phyloP scores from a whole-genome alignment of 2,329 filamentous ascomycete species.

The Claviceps monticola region DNA sequence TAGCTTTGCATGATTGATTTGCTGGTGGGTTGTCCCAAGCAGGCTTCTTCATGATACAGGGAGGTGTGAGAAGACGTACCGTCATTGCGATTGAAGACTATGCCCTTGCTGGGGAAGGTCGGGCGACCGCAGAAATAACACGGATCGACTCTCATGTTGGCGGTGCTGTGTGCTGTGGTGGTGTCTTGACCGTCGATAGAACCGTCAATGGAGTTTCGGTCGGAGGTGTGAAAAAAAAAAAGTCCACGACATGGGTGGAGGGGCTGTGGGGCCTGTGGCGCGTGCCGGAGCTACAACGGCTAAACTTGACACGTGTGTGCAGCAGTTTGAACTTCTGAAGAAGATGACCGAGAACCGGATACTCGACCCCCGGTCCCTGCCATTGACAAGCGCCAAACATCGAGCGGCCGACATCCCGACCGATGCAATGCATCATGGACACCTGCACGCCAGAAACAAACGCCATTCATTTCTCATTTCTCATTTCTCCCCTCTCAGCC shows the following conservation, averaged over 20 bases:
- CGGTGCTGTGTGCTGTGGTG: not conserved
- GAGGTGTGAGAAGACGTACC: conserved; percentile 13
- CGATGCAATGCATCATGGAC: too few species aligned
- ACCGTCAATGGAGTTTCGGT: not conserved
- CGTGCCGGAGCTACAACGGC: not conserved
- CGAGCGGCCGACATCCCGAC: too few species aligned
- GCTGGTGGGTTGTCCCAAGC: not conserved
- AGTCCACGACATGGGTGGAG: not conserved
- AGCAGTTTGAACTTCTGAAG: too few species aligned
- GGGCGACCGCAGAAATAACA: conserved; percentile 35
- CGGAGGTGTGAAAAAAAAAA: not conserved
- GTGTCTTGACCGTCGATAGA: not conserved
- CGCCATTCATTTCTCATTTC: too few species aligned
- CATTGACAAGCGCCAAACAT: too few species aligned
- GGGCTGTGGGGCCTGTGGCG: not conserved
- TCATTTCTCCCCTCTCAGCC: too few species aligned
- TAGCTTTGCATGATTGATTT: not conserved
- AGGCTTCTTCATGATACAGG: not conserved
- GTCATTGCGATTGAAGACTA: conserved; percentile 37
- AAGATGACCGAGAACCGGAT: too few species aligned
- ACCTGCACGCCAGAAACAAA: too few species aligned
- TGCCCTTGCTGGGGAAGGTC: conserved; percentile 42
- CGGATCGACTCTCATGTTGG: conserved; percentile 25
- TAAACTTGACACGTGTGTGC: not conserved
- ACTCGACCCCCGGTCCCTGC: too few species aligned